phyloP scores from a whole-genome alignment of 108 stramenopile genomes.

The Stephanodiscus triporus region DNA sequence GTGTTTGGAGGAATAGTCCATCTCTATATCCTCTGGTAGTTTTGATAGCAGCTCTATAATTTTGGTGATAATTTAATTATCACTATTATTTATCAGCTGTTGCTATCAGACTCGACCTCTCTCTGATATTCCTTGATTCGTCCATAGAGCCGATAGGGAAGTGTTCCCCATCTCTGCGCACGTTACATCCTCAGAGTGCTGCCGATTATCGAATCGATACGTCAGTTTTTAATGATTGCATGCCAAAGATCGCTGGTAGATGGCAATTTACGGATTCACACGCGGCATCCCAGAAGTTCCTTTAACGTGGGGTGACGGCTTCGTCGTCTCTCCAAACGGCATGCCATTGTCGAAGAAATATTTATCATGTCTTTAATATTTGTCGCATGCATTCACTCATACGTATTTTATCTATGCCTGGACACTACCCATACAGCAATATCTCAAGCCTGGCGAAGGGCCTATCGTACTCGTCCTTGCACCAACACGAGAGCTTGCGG shows the following conservation, averaged over 20 bases:
- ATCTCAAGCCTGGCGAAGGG: constrained; percentile 98
- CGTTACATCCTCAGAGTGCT: background rate
- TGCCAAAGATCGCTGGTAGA: no score
- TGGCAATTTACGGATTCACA: background rate
- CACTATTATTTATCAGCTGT: constrained; percentile 22
- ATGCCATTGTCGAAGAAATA: background rate
- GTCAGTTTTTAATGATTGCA: background rate
- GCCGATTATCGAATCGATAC: background rate
- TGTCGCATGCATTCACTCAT: constrained; percentile 3
- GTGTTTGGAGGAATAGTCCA: constrained; percentile 5
- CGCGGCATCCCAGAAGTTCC: background rate
- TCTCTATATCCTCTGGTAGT: constrained; percentile 21
- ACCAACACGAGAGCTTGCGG: constrained; percentile 98
- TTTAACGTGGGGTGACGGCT: background rate
- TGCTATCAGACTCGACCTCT: constrained; percentile 24
- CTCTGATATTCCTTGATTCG: constrained; percentile 28
- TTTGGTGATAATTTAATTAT: constrained; percentile 21
- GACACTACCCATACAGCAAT: constrained; percentile 76
- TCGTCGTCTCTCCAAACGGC: background rate
- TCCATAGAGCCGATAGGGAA: constrained; percentile 1
- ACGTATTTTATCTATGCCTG: constrained; percentile 2
- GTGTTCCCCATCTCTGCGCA: background rate
- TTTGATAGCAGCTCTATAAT: constrained; percentile 17
- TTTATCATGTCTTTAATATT: background rate
- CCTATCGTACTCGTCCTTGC: constrained; percentile 97